These are phyloP conservation scores for Phialophora tarda DNA, from an alignment of 2,329 filamentous ascomycete species.

Conservation along the genomic window DNA sequence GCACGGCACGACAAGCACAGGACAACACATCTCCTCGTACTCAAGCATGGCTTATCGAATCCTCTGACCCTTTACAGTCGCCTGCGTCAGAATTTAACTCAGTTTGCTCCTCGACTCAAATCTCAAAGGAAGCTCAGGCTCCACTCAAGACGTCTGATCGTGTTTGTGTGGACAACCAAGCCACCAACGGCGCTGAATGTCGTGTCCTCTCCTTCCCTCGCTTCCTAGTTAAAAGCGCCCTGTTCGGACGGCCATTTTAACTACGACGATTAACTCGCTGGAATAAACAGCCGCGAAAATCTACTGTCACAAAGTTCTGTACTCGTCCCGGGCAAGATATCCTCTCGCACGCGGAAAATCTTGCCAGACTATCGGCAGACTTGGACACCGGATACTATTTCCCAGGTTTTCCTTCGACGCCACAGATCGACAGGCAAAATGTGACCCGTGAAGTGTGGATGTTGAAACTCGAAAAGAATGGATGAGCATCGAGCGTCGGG, in stretches of 20 bases:
- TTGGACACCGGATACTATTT: background rate
- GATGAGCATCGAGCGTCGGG: no score
- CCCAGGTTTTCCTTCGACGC: background rate
- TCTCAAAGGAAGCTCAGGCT: background rate
- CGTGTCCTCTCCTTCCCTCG: background rate
- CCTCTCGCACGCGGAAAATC: background rate
- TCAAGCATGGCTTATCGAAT: background rate
- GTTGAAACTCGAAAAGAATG: background rate
- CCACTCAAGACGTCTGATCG: background rate
- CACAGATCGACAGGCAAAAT: background rate
- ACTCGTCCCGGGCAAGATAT: background rate
- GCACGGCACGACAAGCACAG: background rate
- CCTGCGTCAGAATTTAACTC: background rate
- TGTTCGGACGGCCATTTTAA: background rate
- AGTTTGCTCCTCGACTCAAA: background rate
- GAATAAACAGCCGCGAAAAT: background rate
- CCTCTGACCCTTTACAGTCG: background rate
- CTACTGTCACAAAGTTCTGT: background rate
- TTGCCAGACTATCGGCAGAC: background rate
- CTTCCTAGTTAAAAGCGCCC: background rate
- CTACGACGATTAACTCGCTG: background rate
- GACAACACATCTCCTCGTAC: background rate
- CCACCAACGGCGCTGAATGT: background rate
- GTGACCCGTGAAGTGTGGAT: background rate
- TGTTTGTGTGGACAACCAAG: background rate